Evolutionary conservation across 129 eudicot species (phyloP).

Genomic region (Chrysanthemum lavandulifolium): DNA sequence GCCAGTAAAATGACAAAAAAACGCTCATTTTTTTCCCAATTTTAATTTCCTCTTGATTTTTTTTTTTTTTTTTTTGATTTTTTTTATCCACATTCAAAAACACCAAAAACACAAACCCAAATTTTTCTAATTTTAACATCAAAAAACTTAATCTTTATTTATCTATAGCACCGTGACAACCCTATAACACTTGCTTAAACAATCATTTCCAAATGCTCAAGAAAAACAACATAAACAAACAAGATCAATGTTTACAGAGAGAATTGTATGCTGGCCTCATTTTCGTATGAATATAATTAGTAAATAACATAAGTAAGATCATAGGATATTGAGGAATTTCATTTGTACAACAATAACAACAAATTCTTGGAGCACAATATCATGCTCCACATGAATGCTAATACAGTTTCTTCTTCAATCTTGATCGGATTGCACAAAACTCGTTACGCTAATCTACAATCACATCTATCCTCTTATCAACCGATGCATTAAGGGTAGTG

Average conservation of each 20-base stretch:
- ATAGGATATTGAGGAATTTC: slow-evolving; percentile 2
- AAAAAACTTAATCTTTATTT: too few species aligned
- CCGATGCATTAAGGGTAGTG: slow-evolving; percentile 55
- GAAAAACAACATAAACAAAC: slow-evolving; percentile 32
- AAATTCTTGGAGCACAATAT: slow-evolving; percentile 11
- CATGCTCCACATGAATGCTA: slow-evolving; percentile 13
- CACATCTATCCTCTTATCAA: slow-evolving; percentile 47
- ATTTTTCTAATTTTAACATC: too few species aligned
- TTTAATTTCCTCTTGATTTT: too few species aligned
- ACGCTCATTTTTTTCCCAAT: too few species aligned
- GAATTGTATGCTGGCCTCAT: slow-evolving; percentile 23
- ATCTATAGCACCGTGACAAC: neutral
- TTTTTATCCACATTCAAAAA: too few species aligned
- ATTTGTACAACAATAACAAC: slow-evolving; percentile 25
- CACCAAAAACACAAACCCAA: too few species aligned
- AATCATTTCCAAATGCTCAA: slow-evolving; percentile 18
- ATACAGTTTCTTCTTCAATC: slow-evolving; percentile 4
- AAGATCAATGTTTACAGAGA: slow-evolving; percentile 21
- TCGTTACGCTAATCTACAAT: slow-evolving; percentile 20
- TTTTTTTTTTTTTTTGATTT: too few species aligned
- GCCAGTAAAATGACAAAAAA: too few species aligned
- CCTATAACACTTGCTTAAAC: slow-evolving; percentile 27
- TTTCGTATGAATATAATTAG: neutral
- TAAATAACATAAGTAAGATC: slow-evolving; percentile 18
- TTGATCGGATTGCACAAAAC: slow-evolving; percentile 6